Evolutionary conservation across 208 protist genomes (phyloP).

Genomic region (Crithidia fasciculata): DNA sequence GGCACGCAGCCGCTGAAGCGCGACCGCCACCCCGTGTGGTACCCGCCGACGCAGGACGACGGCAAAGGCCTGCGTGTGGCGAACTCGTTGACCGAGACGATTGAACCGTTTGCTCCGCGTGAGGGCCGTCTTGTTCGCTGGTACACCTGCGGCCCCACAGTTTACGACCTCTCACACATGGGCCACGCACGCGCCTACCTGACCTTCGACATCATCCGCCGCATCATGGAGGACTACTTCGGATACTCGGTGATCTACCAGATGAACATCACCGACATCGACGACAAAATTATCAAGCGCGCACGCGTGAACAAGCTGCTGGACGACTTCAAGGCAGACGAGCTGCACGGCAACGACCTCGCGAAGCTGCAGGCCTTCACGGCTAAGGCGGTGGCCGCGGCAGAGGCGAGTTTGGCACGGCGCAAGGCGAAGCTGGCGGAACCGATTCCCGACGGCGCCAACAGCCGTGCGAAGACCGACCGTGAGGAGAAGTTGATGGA

Average conservation of each 20-base stretch:
- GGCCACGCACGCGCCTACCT: constrained; percentile 99
- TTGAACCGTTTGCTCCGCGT: constrained; percentile 76
- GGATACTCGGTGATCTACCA: constrained; percentile 90
- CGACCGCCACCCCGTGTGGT: constrained; percentile 79
- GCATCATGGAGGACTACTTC: constrained; percentile 98
- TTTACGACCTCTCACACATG: constrained; percentile 97
- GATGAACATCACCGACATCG: constrained; percentile 99
- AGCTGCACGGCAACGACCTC: constrained; percentile 36
- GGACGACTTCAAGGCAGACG: constrained; percentile 55
- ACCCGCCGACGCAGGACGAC: constrained; percentile 52
- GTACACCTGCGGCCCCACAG: constrained; percentile 99
- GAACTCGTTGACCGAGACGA: constrained; percentile 87
- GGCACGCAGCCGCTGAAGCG: constrained; percentile 47
- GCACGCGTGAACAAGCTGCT: constrained; percentile 91
- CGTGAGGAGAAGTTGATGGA: constrained; percentile 85
- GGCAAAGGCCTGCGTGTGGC: constrained; percentile 53
- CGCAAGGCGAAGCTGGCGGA: constrained; percentile 47
- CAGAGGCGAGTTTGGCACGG: constrained; percentile 37
- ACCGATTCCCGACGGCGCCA: constrained; percentile 49
- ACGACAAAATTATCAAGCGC: constrained; percentile 99
- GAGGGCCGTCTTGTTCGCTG: constrained; percentile 79
- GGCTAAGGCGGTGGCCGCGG: constrained; percentile 44
- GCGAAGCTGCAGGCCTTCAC: constrained; percentile 61
- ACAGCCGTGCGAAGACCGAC: constrained; percentile 59
- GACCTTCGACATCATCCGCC: constrained; percentile 97